Evolutionary conservation across 306 rosid genomes (phyloP).

Genomic region (Chamaecrista fasciculata): DNA sequence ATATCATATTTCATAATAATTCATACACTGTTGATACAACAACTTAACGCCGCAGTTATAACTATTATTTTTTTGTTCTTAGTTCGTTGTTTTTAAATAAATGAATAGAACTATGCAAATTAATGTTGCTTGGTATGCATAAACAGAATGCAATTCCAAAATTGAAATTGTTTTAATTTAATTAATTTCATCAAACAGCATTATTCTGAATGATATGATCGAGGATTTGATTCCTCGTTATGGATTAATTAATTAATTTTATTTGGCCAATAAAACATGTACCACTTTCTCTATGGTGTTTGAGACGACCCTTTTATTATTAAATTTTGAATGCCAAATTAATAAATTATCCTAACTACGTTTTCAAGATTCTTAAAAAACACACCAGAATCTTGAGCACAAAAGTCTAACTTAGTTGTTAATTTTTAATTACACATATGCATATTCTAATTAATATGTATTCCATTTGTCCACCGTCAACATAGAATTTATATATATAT

Average conservation of each 20-base stretch:
- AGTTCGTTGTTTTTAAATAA: neutral
- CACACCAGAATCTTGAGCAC: conserved; percentile 22
- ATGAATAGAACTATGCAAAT: neutral
- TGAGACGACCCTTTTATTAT: neutral
- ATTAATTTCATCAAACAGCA: conserved; percentile 6
- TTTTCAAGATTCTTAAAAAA: conserved; percentile 18
- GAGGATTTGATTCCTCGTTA: conserved; percentile 40
- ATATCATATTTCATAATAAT: too few relatives aligned
- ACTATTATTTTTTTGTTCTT: too few relatives aligned
- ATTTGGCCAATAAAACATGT: conserved; percentile 10
- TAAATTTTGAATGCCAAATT: neutral
- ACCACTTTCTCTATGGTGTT: neutral
- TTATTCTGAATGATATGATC: conserved; percentile 26
- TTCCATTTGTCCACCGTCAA: conserved; percentile 30
- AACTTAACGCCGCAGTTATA: too few relatives aligned
- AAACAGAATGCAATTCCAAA: neutral
- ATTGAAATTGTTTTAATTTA: neutral
- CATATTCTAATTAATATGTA: neutral
- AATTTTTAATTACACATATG: neutral
- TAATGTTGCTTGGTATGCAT: neutral
- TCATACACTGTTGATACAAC: too few relatives aligned
- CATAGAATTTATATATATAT: neutral
- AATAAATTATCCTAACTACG: neutral
- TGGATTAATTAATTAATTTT: too few relatives aligned
- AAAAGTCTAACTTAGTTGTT: conserved; percentile 21